These are phyloP conservation scores for Fusarium decemcellulare DNA, from an alignment of 2,329 filamentous ascomycete genomes.

Conservation along the genomic window DNA sequence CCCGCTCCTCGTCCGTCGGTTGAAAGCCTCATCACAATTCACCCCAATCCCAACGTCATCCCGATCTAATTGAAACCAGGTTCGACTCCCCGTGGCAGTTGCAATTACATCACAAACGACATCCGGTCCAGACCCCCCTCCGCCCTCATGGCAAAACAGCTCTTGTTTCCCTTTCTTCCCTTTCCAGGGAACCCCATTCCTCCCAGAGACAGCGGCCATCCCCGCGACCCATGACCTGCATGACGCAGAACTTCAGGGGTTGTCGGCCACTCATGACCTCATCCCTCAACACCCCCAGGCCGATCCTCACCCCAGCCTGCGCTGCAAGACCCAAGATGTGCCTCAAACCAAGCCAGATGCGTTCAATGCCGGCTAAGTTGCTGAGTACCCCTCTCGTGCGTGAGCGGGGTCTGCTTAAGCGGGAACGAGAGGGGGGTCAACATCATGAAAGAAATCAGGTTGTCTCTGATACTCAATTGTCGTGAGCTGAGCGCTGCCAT, in stretches of 20 bases:
- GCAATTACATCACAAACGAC: constrained; percentile 25
- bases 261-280: constrained; percentile 42
- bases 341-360: constrained; percentile 34
- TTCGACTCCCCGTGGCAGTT: constrained; percentile 7
- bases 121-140: too few species aligned
- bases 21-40: background rate
- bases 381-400: constrained; percentile 19
- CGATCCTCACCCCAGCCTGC: constrained; percentile 32
- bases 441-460: constrained; percentile 7
- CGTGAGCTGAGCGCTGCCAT: background rate
- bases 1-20: too few species aligned
- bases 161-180: background rate
- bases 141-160: background rate
- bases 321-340: constrained; percentile 25
- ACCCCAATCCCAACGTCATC: background rate
- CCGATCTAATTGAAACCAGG: background rate
- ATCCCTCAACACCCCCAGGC: constrained; percentile 21
- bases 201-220: constrained; percentile 2
- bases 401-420: constrained; percentile 21
- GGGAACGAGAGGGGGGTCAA: constrained; percentile 18
- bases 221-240: constrained; percentile 36
- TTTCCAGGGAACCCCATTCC: constrained; percentile 10
- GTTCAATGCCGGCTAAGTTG: constrained; percentile 1
- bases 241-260: constrained; percentile 44
- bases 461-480: background rate